A percentile compares a stretch with the other conserved stretches of the same genome.
phyloP scores from a whole-genome alignment of 768 basidiomycete species.

The Tulasnella calospora region DNA sequence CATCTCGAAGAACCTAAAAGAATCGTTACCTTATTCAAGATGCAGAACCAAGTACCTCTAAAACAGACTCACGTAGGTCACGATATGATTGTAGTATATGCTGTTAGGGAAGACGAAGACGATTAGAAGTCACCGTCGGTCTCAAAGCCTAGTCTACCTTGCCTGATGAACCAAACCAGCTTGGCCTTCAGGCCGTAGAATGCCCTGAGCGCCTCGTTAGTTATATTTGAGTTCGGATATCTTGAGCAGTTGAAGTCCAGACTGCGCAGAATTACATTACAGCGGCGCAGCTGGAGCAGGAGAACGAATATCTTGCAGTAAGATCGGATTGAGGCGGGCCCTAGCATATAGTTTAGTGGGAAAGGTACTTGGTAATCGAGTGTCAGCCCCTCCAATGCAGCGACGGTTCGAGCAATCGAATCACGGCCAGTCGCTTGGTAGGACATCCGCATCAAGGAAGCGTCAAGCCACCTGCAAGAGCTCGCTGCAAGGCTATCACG shows the following conservation, averaged over 20 bases:
- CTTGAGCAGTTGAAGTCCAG: constrained; percentile 58
- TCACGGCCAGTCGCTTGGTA: constrained; percentile 52
- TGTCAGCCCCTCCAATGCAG: constrained; percentile 58
- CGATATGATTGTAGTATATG: constrained; percentile 62
- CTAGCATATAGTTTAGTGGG: constrained; percentile 73
- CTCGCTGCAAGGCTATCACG: constrained; percentile 53
- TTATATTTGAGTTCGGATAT: constrained; percentile 21
- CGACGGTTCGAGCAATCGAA: constrained; percentile 52
- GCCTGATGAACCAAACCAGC: constrained; percentile 84
- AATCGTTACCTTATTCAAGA: not conserved
- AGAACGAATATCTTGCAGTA: constrained; percentile 69
- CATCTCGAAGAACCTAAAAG: constrained; percentile 57
- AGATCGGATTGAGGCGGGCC: constrained; percentile 48
- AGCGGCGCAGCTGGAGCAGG: constrained; percentile 65
- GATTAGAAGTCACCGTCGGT: not conserved
- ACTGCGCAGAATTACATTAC: constrained; percentile 63
- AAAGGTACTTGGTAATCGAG: constrained; percentile 73
- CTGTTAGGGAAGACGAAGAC: constrained; percentile 36
- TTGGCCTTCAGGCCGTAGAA: constrained; percentile 74
- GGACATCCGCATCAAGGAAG: constrained; percentile 66
- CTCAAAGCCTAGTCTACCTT: constrained; percentile 34
- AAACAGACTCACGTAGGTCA: constrained; percentile 54
- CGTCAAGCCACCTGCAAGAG: constrained; percentile 54
- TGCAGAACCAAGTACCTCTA: not conserved
- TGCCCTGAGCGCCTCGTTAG: constrained; percentile 53